phyloP scores from a whole-genome alignment of 2,329 filamentous ascomycete genomes.

The Trichoderma citrinoviride region DNA sequence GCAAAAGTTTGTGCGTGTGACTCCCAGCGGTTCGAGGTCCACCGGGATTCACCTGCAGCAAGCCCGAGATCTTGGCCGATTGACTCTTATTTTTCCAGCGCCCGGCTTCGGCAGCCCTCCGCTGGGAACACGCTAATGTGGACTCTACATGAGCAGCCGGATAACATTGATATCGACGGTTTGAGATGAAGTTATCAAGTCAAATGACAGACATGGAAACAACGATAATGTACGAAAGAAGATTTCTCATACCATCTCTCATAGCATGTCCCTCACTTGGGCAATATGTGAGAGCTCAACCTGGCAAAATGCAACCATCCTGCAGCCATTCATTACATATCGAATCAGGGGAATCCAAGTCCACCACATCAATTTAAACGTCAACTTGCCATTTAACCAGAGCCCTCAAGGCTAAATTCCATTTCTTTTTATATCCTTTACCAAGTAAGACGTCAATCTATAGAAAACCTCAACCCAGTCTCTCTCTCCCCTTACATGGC shows the following conservation, averaged over 20 bases:
- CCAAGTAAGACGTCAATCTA: background rate
- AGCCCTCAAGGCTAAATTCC: background rate
- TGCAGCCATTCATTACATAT: background rate
- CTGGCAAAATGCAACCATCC: background rate
- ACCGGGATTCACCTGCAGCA: background rate
- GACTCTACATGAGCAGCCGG: no score
- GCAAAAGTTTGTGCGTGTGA: slow-evolving; percentile 15
- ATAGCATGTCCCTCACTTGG: no score
- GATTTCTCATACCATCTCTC: no score
- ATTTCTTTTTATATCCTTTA: background rate
- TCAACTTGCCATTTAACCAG: background rate
- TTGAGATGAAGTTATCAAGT: no score
- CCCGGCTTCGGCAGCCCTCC: slow-evolving; percentile 16
- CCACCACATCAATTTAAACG: background rate
- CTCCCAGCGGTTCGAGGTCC: slow-evolving; percentile 6
- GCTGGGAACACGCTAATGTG: background rate
- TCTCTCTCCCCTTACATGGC: background rate
- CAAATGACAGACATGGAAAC: no score
- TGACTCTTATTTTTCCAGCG: slow-evolving; percentile 15
- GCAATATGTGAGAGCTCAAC: background rate
- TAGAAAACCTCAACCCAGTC: background rate
- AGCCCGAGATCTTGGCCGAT: background rate
- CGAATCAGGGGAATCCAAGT: background rate
- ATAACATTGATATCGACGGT: no score
- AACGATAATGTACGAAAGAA: no score